These are phyloP conservation scores for Lentinula lateritia DNA, from an alignment of 768 basidiomycete species.

Conservation along the genomic window DNA sequence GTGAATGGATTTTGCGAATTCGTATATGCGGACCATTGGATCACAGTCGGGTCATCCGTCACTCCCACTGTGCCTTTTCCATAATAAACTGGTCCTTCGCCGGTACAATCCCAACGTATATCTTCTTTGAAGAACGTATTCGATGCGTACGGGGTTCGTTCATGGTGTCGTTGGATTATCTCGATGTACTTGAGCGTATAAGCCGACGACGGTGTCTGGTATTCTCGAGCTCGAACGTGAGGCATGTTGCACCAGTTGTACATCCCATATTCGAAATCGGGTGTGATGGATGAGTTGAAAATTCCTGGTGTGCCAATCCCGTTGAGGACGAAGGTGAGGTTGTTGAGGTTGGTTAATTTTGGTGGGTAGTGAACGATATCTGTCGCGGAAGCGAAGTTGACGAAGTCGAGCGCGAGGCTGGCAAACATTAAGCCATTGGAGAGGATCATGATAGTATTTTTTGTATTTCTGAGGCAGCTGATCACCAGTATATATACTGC, in stretches of 20 bases:
- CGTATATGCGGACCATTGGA: slow-evolving; percentile 37
- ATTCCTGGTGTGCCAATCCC: slow-evolving; percentile 41
- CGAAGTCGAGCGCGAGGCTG: too few species aligned
- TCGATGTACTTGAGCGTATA: slow-evolving; percentile 43
- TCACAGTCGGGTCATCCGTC: neutral
- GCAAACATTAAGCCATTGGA: too few species aligned
- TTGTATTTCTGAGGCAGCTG: too few species aligned
- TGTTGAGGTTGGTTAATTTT: slow-evolving; percentile 31
- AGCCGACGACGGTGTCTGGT: slow-evolving; percentile 25
- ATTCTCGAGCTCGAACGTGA: slow-evolving; percentile 37
- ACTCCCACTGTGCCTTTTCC: slow-evolving; percentile 9
- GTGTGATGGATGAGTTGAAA: slow-evolving; percentile 34
- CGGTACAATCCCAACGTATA: slow-evolving; percentile 36
- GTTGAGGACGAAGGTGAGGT: slow-evolving; percentile 34
- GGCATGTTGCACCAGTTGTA: slow-evolving; percentile 57
- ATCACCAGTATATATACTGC: too few species aligned
- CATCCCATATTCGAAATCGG: slow-evolving; percentile 33
- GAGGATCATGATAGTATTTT: too few species aligned
- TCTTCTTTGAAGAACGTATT: slow-evolving; percentile 48
- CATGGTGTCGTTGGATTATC: slow-evolving; percentile 48
- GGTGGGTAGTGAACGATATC: slow-evolving; percentile 34
- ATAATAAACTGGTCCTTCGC: slow-evolving; percentile 28
- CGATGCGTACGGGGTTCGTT: slow-evolving; percentile 43
- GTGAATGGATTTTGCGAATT: slow-evolving; percentile 37
- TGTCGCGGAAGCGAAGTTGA: too few species aligned